Evolutionary conservation across 2,329 filamentous ascomycete species (phyloP).

Genomic region (Ophiostoma ulmi): DNA sequence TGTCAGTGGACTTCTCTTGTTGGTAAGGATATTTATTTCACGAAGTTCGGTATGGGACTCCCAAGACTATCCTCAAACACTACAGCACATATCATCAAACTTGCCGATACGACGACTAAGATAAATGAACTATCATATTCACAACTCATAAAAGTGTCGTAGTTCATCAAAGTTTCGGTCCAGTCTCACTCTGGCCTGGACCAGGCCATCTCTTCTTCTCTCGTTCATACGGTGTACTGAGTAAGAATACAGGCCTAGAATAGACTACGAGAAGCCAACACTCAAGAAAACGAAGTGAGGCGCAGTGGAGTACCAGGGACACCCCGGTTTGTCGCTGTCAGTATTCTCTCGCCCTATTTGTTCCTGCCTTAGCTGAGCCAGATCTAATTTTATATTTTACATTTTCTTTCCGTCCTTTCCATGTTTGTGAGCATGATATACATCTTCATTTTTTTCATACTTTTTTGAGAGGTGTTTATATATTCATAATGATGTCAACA

Average conservation of each 20-base stretch:
- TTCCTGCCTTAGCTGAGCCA: neutral
- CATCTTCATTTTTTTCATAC: neutral
- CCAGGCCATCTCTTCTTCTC: neutral
- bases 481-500: too few relatives aligned
- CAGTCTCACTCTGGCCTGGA: neutral
- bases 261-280: neutral
- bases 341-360: neutral
- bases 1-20: neutral
- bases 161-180: slow-evolving; percentile 9
- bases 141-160: neutral
- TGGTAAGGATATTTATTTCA: neutral
- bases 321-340: neutral
- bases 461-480: too few relatives aligned
- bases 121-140: slow-evolving; percentile 4
- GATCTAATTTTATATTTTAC: slow-evolving; percentile 3
- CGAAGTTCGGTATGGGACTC: neutral
- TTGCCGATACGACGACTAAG: neutral
- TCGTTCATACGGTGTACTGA: neutral
- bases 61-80: neutral
- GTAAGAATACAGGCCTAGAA: neutral
- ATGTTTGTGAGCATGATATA: neutral
- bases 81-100: slow-evolving; percentile 6
- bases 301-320: slow-evolving; percentile 1
- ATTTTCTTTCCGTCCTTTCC: neutral
- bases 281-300: slow-evolving; percentile 7